Base-by-base conservation (phyloP, 2,329 filamentous ascomycete genomes). In the Penicillium sp. region DNA sequence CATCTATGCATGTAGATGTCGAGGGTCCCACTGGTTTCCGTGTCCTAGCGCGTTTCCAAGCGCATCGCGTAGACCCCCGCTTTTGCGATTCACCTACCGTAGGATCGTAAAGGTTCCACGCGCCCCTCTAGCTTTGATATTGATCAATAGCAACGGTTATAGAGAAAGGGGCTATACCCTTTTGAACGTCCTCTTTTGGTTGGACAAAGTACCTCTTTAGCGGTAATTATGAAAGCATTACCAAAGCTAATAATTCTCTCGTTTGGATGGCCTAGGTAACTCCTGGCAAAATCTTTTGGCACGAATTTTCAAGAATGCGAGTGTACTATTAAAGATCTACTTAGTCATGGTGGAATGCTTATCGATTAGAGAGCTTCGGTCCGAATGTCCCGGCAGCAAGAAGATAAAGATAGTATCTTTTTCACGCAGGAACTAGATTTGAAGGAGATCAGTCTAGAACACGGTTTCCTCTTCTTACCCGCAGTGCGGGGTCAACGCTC, bases 331-430 rank as follows among this genome's bases (percentile, higher is more conserved):
- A 45, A 33, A 31, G 42, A 45, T 45, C 26, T 45, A 45, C 42
- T 45, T 45, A 45, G 42, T 45, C 42, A 45, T 45, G 42, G 42
- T 45, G 42, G 42, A 45, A 45, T 31, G 42, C 42, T 45, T 45
- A 31, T 45, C 42, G 42, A 45, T 45, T 45, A 45, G 42, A 31
- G 11, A 45, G 42, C 5, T 31, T 45, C 42, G 42, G 42, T 45
- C 42, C 42, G 42, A 45, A 21, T 19, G 26, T 31, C 26, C 42
- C 42, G 42, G 26, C 42, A 45, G 42, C 13, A 45, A 14, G 16
- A 24, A 29, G 42, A 45, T 31, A 45, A 45, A 45, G 42, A 45
- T 45, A 45, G 42, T 45, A 45, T 29, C 24, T 19, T 29, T 29
- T 45, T 45, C 19, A 45, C 42, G 42, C 42, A 45, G 42, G 42